These are phyloP conservation scores for Naganishia sp. DNA, from an alignment of 1,284 basidiomycete genomes.

Conservation along the genomic window DNA sequence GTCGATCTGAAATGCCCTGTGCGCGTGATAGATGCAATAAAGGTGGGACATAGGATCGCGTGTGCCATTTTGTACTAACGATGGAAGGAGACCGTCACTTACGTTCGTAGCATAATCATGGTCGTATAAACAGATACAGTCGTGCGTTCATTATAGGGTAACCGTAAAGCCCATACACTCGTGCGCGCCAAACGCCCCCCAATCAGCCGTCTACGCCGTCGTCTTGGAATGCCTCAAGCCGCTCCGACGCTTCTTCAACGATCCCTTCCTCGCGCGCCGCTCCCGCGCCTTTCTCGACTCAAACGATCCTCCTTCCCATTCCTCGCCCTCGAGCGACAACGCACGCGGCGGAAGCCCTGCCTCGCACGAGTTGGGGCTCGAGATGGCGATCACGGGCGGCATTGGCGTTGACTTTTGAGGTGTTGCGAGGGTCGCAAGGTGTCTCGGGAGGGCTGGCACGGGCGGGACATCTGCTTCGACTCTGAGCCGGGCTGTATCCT, in stretches of 20 bases:
- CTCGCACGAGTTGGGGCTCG: conserved; percentile 48
- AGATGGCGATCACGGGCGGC: conserved; percentile 47
- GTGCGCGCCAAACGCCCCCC: not conserved
- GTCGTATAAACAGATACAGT: no score
- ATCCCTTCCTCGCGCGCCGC: conserved; percentile 22
- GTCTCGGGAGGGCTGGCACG: conserved; percentile 39
- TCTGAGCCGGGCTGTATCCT: conserved; percentile 16
- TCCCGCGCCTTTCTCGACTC: conserved; percentile 30
- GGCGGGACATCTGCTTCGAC: conserved; percentile 43
- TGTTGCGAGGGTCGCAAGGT: conserved; percentile 11
- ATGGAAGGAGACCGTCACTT: no score
- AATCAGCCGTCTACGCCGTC: conserved; percentile 7
- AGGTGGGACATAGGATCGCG: no score
- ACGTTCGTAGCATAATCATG: no score
- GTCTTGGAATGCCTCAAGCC: conserved; percentile 24
- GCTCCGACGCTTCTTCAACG: conserved; percentile 10
- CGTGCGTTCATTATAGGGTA: no score
- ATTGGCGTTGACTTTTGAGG: conserved; percentile 28
- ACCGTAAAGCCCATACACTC: no score
- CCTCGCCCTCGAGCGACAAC: conserved; percentile 50
- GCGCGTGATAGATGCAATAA: no score
- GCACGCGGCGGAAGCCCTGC: conserved; percentile 46
- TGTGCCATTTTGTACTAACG: no score
- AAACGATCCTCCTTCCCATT: conserved; percentile 43
- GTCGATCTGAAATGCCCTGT: no score